These are phyloP conservation scores for Xylaria sp. DNA, from an alignment of 2,329 filamentous ascomycete genomes.

Conservation along the genomic window DNA sequence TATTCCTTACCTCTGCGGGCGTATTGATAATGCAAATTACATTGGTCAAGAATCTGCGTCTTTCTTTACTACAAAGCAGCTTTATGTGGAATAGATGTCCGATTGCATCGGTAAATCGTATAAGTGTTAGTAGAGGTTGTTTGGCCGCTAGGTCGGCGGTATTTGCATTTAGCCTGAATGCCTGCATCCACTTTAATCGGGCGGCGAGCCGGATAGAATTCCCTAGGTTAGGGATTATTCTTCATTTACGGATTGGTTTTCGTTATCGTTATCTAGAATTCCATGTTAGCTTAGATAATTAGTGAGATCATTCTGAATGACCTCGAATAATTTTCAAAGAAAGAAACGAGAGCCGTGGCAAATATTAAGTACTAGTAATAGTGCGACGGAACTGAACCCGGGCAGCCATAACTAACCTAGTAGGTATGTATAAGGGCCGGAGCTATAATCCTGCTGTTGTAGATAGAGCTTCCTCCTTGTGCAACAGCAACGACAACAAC, in stretches of 20 bases:
- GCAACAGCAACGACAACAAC: not conserved
- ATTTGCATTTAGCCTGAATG: slow-evolving; percentile 34
- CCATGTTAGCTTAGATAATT: not conserved
- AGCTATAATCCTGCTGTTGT: not conserved
- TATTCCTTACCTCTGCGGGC: not conserved
- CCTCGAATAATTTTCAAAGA: no score
- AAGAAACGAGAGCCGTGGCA: not conserved
- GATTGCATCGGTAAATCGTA: slow-evolving; percentile 4
- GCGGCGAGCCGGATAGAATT: not conserved
- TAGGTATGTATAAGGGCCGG: not conserved
- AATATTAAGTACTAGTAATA: not conserved
- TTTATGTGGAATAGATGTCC: slow-evolving; percentile 19
- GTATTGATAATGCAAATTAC: not conserved
- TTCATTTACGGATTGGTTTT: no score
- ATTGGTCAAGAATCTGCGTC: not conserved
- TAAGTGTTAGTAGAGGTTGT: not conserved
- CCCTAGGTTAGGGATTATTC: not conserved
- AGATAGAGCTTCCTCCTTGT: not conserved
- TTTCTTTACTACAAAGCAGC: not conserved
- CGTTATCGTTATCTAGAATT: not conserved
- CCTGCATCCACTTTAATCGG: slow-evolving; percentile 4
- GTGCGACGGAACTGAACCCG: not conserved
- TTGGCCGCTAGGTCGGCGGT: slow-evolving; percentile 3
- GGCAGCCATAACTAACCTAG: not conserved
- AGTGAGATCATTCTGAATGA: not conserved